These are phyloP conservation scores for Tephrocybe rancida DNA, from an alignment of 768 basidiomycete species.

Conservation along the genomic window DNA sequence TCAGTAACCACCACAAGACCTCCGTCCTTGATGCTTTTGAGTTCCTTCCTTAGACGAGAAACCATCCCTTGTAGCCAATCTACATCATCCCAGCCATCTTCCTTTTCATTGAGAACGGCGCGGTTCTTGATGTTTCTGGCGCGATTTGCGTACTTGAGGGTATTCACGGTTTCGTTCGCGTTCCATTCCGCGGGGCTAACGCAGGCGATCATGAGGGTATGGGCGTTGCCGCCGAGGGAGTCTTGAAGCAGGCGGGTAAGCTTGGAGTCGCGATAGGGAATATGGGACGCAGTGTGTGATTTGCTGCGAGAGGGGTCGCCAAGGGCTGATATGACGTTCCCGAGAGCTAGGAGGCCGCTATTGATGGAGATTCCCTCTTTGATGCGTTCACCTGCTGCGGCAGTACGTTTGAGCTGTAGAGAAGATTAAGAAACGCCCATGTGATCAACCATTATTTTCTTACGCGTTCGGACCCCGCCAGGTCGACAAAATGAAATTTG, in stretches of 20 bases:
- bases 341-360: slow-evolving; percentile 92
- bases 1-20: slow-evolving; percentile 35
- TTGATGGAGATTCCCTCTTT: slow-evolving; percentile 99
- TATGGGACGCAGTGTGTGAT: slow-evolving; percentile 81
- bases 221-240: slow-evolving; percentile 95
- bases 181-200: slow-evolving; percentile 97
- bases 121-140: slow-evolving; percentile 97
- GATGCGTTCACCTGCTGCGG: slow-evolving; percentile 93
- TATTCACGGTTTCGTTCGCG: slow-evolving; percentile 89
- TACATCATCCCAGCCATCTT: slow-evolving; percentile 98
- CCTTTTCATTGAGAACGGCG: slow-evolving; percentile 89
- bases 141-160: slow-evolving; percentile 95
- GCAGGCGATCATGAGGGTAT: slow-evolving; percentile 99
- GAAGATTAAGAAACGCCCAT: slow-evolving; percentile 14
- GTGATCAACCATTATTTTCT: slow-evolving; percentile 27
- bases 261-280: slow-evolving; percentile 98
- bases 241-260: slow-evolving; percentile 96
- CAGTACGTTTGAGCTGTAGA: slow-evolving; percentile 87
- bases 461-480: slow-evolving; percentile 95
- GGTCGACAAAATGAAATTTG: slow-evolving; percentile 98
- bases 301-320: slow-evolving; percentile 91
- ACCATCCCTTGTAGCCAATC: slow-evolving; percentile 94
- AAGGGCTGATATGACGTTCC: slow-evolving; percentile 97
- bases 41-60: slow-evolving; percentile 81
- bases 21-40: slow-evolving; percentile 79